Evolutionary conservation across 108 stramenopile species (phyloP), one percentile per base, ranked within the genome.

Genomic region (Conticribra weissflogii): DNA sequence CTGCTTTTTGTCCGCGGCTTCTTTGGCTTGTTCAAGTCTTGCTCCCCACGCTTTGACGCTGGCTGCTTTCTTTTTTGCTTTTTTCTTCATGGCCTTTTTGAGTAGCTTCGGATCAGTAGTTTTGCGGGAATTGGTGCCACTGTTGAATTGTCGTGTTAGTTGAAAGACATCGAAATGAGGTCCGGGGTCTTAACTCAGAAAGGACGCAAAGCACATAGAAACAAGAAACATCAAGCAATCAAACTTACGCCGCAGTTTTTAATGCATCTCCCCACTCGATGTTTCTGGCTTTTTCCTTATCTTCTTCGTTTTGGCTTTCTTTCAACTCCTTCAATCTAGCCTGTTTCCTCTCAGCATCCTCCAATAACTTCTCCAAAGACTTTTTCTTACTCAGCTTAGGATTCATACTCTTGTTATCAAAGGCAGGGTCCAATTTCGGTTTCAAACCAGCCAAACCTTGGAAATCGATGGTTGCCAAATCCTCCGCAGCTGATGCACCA

Each of bases 11-110:
- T 77, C 62, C 65, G 67, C 71, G 69, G 85, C 81, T 21, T 89
- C 85, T 50, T 87, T 76, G 28, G 78, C 79, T 54, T 86, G 79
- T 32, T 91, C 90, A 60, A 82, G 72, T 23, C 96, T 79, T 16
- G 80, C 82, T 62, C 87, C 84, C 93, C 93, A 96, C n/a, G 91
- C 86, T 80, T 89, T 91, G 24, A 76, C 67, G 47, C 76, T 81
- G 60, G 89, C 89, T 12, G 84, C 66, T 82, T 96, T 96, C 81
- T 91, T 92, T 71, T 90, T 88, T 9, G 82, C 92, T 81, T 88
- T 92, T 54, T 83, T 74, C 69, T 96, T 94, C 24, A 94, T 57
- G 41, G 83, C 87, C 74, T 93, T 93, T 61, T 90, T 90, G 52
- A 96, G 68, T 51, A 88, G 82, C 70, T 83, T 75, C 27, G 95